Evolutionary conservation across 441 rosid species (phyloP), one percentile per base, ranked within the genome.

Genomic region (Gossypium gossypioides): DNA sequence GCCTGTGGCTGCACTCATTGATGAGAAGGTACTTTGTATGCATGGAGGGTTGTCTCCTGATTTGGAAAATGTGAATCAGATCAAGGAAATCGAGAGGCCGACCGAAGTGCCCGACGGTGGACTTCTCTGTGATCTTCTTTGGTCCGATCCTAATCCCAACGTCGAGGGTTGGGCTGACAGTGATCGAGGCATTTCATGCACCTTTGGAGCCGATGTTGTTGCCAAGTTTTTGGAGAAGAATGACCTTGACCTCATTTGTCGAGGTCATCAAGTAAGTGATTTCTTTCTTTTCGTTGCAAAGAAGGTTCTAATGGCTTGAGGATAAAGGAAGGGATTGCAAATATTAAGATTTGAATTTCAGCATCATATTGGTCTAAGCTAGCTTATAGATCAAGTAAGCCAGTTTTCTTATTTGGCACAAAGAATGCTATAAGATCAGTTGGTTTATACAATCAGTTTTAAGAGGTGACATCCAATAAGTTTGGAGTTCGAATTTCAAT

Each of bases 11-110:
- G 99, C 98, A 54, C 88, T 91, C 18, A 85, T 95, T 50, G 97
- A 91, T 59, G 89, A 83, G n/a, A 95, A 95, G 88, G 91, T 95
- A 76, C 78, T 95, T 2, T 92, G 98, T 66, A 95, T 92, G 99
- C 99, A 95, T 7, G 99, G 99, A 0, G 99, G 99, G 15, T 85
- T 95, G 54, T 95, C 99, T 1, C 97, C 98, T 0, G 98, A 89
- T 32, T 64, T 95, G 86, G 82, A 91, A 54, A 83, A 81, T 68
- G 73, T 89, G 84, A 79, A 84, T 32, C 99, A 95, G 81, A 89
- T 95, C 77, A 84, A 82, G 75, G 89, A 91, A 76, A 85, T 95
- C 77, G 72, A 83, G 21, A 89, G 98, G 83, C 99, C 98, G 29
- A 86, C 91, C 0, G 99, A 95, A 59, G 86, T 95, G 76, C 99